Conservation (phyloP, 2,329 filamentous ascomycete species). For the Huntiella moniliformis region DNA sequence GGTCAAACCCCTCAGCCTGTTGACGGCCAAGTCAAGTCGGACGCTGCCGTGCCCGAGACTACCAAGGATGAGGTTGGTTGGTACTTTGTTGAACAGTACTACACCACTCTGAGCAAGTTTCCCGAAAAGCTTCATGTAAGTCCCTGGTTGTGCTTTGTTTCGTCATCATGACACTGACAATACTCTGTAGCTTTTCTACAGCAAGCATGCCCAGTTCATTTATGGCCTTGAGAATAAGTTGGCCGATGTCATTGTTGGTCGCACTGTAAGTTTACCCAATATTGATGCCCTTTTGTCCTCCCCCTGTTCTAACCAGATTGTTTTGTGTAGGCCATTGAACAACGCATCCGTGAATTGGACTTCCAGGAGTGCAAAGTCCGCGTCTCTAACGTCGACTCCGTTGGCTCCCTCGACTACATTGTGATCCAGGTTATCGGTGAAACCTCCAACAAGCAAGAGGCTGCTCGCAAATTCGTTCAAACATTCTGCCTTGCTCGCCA, state of each 20-base stretch:
- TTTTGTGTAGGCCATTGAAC: slow-evolving; percentile 56
- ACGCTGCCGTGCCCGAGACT: slow-evolving; percentile 25
- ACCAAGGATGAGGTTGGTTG: slow-evolving; percentile 92
- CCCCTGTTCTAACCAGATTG: background rate
- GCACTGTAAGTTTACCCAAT: slow-evolving; percentile 39
- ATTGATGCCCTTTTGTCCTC: background rate
- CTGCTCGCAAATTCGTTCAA: slow-evolving; percentile 91
- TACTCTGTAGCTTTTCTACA: slow-evolving; percentile 59
- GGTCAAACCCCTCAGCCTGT: slow-evolving; percentile 29
- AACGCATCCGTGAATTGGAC: slow-evolving; percentile 80
- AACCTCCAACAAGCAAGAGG: slow-evolving; percentile 80
- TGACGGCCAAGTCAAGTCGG: slow-evolving; percentile 18
- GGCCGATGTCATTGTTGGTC: slow-evolving; percentile 68
- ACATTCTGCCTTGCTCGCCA: slow-evolving; percentile 94
- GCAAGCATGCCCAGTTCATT: slow-evolving; percentile 88
- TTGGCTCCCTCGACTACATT: slow-evolving; percentile 82
- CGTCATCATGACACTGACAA: background rate
- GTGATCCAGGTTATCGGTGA: slow-evolving; percentile 97
- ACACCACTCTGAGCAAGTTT: slow-evolving; percentile 86
- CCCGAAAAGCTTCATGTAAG: slow-evolving; percentile 78
- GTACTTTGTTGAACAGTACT: slow-evolving; percentile 99
- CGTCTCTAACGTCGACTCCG: slow-evolving; percentile 92
- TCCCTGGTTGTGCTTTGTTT: slow-evolving; percentile 11
- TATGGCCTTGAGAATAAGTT: slow-evolving; percentile 82
- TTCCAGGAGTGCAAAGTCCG: slow-evolving; percentile 98